Percentiles rank a stretch among this genome's conserved stretches.
Evolutionary conservation across 768 basidiomycete genomes (phyloP).

Genomic region (Boletales sp.): DNA sequence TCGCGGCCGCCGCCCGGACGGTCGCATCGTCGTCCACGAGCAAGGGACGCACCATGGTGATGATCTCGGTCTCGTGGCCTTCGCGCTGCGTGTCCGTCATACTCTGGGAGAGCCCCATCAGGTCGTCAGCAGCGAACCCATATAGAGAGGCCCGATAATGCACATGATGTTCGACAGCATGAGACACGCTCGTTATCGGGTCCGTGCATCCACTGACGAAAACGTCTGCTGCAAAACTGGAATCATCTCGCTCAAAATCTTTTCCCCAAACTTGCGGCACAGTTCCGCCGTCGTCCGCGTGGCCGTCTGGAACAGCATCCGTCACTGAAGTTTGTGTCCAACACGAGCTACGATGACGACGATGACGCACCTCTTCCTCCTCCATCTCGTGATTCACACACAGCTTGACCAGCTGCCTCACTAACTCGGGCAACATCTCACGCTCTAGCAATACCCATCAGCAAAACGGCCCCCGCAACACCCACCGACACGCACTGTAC

Average conservation of each 20-base stretch:
- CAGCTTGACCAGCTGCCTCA: constrained; percentile 71
- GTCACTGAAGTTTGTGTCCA: not conserved
- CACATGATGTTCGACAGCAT: constrained; percentile 88
- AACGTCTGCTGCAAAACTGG: constrained; percentile 69
- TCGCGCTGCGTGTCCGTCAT: constrained; percentile 81
- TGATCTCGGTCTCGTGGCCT: constrained; percentile 85
- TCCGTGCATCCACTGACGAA: constrained; percentile 56
- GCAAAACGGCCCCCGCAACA: too few species aligned
- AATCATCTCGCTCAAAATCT: constrained; percentile 80
- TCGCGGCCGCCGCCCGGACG: constrained; percentile 88
- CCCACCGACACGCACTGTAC: constrained; percentile 71
- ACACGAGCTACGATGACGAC: not conserved
- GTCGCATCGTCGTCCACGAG: constrained; percentile 85
- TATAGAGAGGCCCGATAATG: not conserved
- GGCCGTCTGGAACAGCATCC: constrained; percentile 57
- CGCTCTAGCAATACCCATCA: constrained; percentile 53
- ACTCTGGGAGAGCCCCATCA: constrained; percentile 70
- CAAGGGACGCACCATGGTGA: constrained; percentile 75
- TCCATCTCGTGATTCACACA: constrained; percentile 79
- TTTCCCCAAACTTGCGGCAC: constrained; percentile 94
- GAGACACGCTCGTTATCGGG: constrained; percentile 81
- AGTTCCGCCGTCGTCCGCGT: constrained; percentile 82
- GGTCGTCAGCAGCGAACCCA: too few species aligned
- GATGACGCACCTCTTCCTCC: constrained; percentile 73
- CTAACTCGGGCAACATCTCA: constrained; percentile 85